phyloP scores from a whole-genome alignment of 306 rosid genomes.

The Pyrus bretschneideri region DNA sequence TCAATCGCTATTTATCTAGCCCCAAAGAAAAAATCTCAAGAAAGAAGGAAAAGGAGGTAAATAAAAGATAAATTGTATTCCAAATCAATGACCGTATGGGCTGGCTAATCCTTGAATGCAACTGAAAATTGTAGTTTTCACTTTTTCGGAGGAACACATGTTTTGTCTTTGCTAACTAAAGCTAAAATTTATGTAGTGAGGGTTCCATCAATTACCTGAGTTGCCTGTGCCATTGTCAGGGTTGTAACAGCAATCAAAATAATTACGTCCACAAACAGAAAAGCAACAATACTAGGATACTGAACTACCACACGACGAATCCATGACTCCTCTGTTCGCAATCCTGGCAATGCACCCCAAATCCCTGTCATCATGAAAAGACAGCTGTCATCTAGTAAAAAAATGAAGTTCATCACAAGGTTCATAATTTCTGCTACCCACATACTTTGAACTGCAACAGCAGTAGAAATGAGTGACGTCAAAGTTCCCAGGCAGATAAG shows the following conservation, averaged over 20 bases:
- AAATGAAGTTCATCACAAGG: constrained; percentile 11
- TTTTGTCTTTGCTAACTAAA: neutral
- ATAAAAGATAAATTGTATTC: neutral
- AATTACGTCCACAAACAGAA: constrained; percentile 50
- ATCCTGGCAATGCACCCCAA: constrained; percentile 40
- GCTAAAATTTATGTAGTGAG: neutral
- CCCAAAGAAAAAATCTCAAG: neutral
- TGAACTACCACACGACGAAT: constrained; percentile 42
- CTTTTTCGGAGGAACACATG: neutral
- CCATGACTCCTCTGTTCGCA: constrained; percentile 60
- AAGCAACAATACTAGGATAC: constrained; percentile 56
- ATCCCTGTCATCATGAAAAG: constrained; percentile 55
- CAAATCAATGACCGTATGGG: neutral
- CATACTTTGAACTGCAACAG: constrained; percentile 67
- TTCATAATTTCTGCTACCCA: constrained; percentile 13
- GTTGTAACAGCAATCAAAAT: constrained; percentile 41
- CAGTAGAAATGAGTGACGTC: constrained; percentile 44
- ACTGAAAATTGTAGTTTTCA: neutral
- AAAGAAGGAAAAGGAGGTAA: neutral
- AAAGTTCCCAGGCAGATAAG: constrained; percentile 59
- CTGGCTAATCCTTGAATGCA: neutral
- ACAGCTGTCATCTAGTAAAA: constrained; percentile 14
- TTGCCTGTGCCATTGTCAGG: constrained; percentile 59
- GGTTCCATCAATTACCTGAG: constrained; percentile 49
- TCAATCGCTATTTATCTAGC: neutral